These are phyloP conservation scores for Elsinoe australis DNA, from an alignment of 2,329 filamentous ascomycete genomes.

Conservation along the genomic window DNA sequence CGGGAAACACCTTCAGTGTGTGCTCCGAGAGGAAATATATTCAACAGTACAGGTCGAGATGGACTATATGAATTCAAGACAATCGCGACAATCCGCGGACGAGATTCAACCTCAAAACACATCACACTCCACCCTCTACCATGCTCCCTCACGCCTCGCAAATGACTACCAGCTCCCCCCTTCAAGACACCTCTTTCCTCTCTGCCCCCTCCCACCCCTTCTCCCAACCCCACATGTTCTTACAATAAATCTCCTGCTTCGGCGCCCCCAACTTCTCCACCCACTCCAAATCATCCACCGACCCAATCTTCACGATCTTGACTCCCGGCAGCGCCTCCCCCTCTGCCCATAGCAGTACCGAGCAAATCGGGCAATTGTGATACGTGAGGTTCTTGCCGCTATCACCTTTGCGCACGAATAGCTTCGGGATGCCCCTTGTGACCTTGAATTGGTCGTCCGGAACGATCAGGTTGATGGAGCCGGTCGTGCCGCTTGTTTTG, in stretches of 20 bases:
- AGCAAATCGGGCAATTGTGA: slow-evolving; percentile 27
- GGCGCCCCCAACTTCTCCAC: slow-evolving; percentile 23
- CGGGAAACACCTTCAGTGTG: not conserved
- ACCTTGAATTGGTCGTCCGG: slow-evolving; percentile 25
- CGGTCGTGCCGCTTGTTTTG: slow-evolving; percentile 29
- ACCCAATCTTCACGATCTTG: slow-evolving; percentile 29
- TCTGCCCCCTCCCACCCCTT: slow-evolving; percentile 21
- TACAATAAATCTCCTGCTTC: slow-evolving; percentile 27
- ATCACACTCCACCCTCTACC: not conserved
- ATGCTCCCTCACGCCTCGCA: not conserved
- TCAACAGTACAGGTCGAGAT: slow-evolving; percentile 11
- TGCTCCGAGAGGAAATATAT: not conserved
- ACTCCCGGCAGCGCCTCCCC: slow-evolving; percentile 23
- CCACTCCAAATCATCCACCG: slow-evolving; percentile 26
- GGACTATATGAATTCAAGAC: not conserved
- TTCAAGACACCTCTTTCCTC: slow-evolving; percentile 28
- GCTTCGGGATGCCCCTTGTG: slow-evolving; percentile 24
- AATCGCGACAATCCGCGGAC: not conserved
- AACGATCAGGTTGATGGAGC: slow-evolving; percentile 27
- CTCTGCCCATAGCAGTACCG: slow-evolving; percentile 26
- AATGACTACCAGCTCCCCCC: no score
- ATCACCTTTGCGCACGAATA: slow-evolving; percentile 26
- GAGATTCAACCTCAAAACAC: slow-evolving; percentile 10
- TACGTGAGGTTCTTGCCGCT: slow-evolving; percentile 29
- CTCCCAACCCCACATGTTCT: slow-evolving; percentile 27